Percentiles rank a stretch among this genome's conserved stretches.
These are phyloP conservation scores for Leishmania tarentolae DNA, from an alignment of 208 protist species.

Conservation along the genomic window DNA sequence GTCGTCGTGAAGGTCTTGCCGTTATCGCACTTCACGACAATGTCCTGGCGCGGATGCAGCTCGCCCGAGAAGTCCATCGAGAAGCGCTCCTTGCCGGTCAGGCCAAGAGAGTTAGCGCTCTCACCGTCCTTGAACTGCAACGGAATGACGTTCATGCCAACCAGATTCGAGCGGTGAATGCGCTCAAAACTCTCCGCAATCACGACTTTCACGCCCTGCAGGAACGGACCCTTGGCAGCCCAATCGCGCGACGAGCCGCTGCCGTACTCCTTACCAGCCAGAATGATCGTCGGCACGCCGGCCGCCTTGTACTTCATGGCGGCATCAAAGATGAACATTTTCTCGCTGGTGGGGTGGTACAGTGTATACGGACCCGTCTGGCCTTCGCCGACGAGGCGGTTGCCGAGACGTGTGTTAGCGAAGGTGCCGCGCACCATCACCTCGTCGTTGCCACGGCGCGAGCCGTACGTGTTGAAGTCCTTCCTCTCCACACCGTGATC, in stretches of 20 bases:
- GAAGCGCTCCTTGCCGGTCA: conserved; percentile 94
- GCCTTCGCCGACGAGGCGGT: conserved; percentile 88
- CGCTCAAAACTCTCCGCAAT: conserved; percentile 95
- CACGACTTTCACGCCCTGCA: conserved; percentile 94
- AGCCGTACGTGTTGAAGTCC: conserved; percentile 97
- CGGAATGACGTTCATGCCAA: conserved; percentile 96
- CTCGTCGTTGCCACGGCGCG: conserved; percentile 96
- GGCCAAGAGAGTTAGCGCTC: conserved; percentile 78
- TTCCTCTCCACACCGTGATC: conserved; percentile 82
- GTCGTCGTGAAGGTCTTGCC: conserved; percentile 88
- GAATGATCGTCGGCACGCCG: conserved; percentile 82
- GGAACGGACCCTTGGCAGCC: conserved; percentile 96
- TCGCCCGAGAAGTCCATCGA: conserved; percentile 85
- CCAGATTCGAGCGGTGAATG: conserved; percentile 96
- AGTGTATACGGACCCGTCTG: conserved; percentile 93
- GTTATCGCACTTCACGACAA: conserved; percentile 84
- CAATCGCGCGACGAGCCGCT: conserved; percentile 96
- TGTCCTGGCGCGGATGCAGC: conserved; percentile 81
- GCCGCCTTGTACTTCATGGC: conserved; percentile 89
- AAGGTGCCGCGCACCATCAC: conserved; percentile 97
- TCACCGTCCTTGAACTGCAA: conserved; percentile 94
- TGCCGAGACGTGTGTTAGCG: conserved; percentile 95
- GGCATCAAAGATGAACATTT: conserved; percentile 95
- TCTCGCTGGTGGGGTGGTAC: conserved; percentile 91
- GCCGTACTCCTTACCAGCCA: conserved; percentile 96